Evolutionary conservation across 2,329 filamentous ascomycete genomes (phyloP), one percentile per base, ranked within the genome.

Genomic region (Dactylellina parvicollis): DNA sequence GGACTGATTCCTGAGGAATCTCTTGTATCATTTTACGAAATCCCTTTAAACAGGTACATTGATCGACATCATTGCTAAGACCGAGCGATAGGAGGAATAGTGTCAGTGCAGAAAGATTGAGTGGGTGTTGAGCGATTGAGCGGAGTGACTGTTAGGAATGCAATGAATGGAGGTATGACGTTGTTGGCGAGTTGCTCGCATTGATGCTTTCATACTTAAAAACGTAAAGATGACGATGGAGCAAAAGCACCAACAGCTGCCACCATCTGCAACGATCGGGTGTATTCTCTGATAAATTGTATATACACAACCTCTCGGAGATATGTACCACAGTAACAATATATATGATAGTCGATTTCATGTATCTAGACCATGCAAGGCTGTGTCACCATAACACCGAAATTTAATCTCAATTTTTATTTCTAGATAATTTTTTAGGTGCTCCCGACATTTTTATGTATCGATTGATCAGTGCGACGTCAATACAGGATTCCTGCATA

Each of bases 1-100:
- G 75, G 38, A 78, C 36, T 32, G 77, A 73, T 49, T 73, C 69
- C 34, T 61, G 44, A 22, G 69, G 54, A 10, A 73, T 73, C 55
- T 73, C 69, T 47, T 66, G 52, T 10, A 73, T 73, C 60, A 60
- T 73, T 4, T 30, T 22, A 44, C 38, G 9, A 14, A 18, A 4
- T 14, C 24, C 24, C 12, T 22, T 22, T 22, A 18, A 5, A 44
- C n/a, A 38, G 4, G 12, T 3, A 14, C 34, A 38, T 38, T 38
- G 4, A n/a, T 14, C 12, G 4, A 14, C 12, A 14, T 5, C 12
- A 38, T 38, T 38, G 34, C 16, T 50, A 14, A 50, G 30, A 8
- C 14, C 20, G 5, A 4, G 26, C 20, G 14, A 32, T 47, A 16
- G 16, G 22, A 14, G n/a, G 8, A 16, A 20, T 32, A 18, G 36